Base-by-base conservation (phyloP, 1,139 yeast genomes). In the Yamadazyma conglobata region DNA sequence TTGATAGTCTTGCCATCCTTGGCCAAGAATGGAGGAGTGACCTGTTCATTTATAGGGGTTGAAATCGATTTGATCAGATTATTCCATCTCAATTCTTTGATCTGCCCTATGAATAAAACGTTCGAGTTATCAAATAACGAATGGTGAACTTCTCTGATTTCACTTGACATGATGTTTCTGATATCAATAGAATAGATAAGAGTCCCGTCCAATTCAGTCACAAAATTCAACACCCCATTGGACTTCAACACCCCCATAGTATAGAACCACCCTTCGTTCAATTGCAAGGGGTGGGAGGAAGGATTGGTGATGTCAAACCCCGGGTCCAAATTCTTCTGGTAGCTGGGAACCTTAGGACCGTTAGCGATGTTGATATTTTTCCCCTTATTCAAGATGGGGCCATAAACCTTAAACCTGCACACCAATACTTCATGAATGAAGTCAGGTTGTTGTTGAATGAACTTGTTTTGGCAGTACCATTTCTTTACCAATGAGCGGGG, bases 241-340 rank as follows among this genome's bases (percentile, higher is more conserved):
- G 81, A 72, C 43, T 74, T 77, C 30, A 86, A 54, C 8, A 79
- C 80, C 1, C 91, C 94, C 74, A 79, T 79, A 2, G 86, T 79
- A 31, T 70, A 73, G 46, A 80, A 81, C 95, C 95, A 86, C 3
- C 77, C 77, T 42, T 77, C 82, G 15, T 60, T 58, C 1, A 58
- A 35, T 23, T 39, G 22, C n/a, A 34, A 10, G 14, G 36, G 27
- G 12, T 28, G 22, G 15, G 22, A 25, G 12, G 32, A 16, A n/a
- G 18, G 15, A 4, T 24, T 35, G 10, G 35, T 8, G 14, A 7
- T 25, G 10, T 40, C 42, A 25, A 40, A 39, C 17, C 38, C 44
- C 19, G 44, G 37, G 31, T 39, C 40, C 5, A 37, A 12, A 19
- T 35, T 35, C 17, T 60, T 62, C 35, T 54, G 61, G 38, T 60